These are phyloP conservation scores for Aspergillus wentii DNA, from an alignment of 495 filamentous ascomycete genomes.

Conservation along the genomic window DNA sequence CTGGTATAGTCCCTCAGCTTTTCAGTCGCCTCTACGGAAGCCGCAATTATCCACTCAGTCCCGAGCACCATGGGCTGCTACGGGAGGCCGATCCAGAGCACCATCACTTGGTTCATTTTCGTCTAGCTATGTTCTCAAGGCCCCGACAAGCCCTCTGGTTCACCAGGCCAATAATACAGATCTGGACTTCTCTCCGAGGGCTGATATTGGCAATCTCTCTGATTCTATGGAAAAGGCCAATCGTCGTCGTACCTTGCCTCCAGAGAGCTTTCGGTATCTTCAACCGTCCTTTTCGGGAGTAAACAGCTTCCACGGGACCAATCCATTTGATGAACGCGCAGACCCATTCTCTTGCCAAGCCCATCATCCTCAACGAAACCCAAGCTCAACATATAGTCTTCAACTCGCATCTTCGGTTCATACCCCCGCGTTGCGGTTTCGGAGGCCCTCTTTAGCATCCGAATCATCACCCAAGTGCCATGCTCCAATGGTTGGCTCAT, in stretches of 20 bases:
- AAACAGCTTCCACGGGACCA: neutral
- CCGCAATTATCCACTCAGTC: too few species aligned
- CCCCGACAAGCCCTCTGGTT: conserved; percentile 88
- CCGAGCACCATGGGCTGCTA: conserved; percentile 11
- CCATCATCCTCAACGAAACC: conserved; percentile 67
- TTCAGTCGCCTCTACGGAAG: conserved; percentile 12
- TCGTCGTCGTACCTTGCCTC: conserved; percentile 57
- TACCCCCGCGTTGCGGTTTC: conserved; percentile 50
- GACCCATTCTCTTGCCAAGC: conserved; percentile 58
- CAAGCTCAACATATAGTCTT: conserved; percentile 58
- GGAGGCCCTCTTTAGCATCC: conserved; percentile 68
- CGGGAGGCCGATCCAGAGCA: conserved; percentile 37
- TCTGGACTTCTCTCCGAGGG: conserved; percentile 55
- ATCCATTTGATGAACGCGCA: conserved; percentile 38
- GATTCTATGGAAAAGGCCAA: conserved; percentile 41
- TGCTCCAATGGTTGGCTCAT: conserved; percentile 95
- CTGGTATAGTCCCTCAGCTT: conserved; percentile 37
- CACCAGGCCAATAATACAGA: conserved; percentile 88
- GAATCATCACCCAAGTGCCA: conserved; percentile 75
- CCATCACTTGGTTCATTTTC: conserved; percentile 73
- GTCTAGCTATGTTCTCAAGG: conserved; percentile 77
- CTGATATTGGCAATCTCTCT: conserved; percentile 23
- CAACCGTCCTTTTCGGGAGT: conserved; percentile 28
- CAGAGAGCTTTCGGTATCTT: conserved; percentile 44
- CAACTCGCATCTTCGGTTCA: conserved; percentile 56